Conservation (phyloP, 1,284 basidiomycete species). For the Boletus hoseneyae region DNA sequence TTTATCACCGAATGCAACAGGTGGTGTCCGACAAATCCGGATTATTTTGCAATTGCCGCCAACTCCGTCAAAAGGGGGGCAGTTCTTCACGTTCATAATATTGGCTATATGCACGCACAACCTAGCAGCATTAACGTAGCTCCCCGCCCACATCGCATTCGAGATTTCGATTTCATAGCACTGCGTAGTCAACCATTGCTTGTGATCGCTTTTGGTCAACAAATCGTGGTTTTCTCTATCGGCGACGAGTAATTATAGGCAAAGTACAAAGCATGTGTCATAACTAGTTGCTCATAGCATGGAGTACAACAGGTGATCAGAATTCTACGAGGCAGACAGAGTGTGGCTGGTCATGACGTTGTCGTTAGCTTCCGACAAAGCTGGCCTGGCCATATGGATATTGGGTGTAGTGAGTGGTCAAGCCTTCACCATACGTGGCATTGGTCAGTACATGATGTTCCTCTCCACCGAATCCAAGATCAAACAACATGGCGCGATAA, state of each 20-base stretch:
- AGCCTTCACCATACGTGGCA: conserved; percentile 23
- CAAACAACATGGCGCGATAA: conserved; percentile 67
- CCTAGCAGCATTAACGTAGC: conserved; percentile 57
- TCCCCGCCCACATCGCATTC: conserved; percentile 58
- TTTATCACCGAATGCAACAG: conserved; percentile 35
- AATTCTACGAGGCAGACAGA: conserved; percentile 5
- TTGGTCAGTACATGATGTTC: conserved; percentile 32
- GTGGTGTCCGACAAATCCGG: conserved; percentile 72
- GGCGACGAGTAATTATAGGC: conserved; percentile 38
- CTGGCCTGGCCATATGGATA: conserved; percentile 30
- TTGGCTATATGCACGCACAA: conserved; percentile 56
- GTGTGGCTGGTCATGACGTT: not conserved
- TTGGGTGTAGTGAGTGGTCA: conserved; percentile 30
- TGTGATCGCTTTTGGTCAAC: conserved; percentile 60
- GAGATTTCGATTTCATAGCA: conserved; percentile 73
- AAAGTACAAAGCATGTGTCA: conserved; percentile 21
- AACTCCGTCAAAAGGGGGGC: conserved; percentile 58
- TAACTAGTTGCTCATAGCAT: conserved; percentile 16
- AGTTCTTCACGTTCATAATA: conserved; percentile 64
- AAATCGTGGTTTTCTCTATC: conserved; percentile 50
- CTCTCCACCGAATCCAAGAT: conserved; percentile 57
- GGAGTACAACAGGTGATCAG: conserved; percentile 1
- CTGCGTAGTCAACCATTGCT: conserved; percentile 56
- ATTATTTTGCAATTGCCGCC: conserved; percentile 71
- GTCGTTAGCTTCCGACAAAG: conserved; percentile 24